Percentiles rank a stretch among this genome's conserved stretches.
Evolutionary conservation across 257 asterid genomes (phyloP).

Genomic region (Cynanchum wilfordii): DNA sequence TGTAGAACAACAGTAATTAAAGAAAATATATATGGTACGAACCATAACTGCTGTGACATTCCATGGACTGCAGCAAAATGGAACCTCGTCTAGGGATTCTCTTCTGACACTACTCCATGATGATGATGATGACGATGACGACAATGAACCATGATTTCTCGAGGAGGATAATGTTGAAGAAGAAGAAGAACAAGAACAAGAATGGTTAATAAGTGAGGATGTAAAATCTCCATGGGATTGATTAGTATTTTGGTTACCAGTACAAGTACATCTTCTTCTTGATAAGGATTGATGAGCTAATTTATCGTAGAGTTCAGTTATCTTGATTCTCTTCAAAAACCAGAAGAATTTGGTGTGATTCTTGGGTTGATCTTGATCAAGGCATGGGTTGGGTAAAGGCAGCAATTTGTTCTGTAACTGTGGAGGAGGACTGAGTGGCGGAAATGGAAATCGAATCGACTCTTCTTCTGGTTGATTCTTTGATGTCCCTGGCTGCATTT

Average conservation of each 20-base stretch:
- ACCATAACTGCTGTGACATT: constrained; percentile 45
- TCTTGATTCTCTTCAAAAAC: constrained; percentile 26
- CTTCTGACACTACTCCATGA: background rate
- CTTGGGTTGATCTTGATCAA: constrained; percentile 22
- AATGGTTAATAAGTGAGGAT: constrained; percentile 25
- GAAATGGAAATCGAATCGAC: constrained; percentile 18
- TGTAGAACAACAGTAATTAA: background rate
- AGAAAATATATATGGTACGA: constrained; percentile 10
- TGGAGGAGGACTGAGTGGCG: constrained; percentile 69
- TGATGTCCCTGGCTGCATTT: constrained; percentile 67
- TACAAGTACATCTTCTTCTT: background rate
- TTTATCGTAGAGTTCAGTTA: background rate
- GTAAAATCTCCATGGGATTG: constrained; percentile 36
- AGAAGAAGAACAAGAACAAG: constrained; percentile 34
- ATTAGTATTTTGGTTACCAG: constrained; percentile 10
- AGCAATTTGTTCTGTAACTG: constrained; percentile 43
- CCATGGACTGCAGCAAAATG: constrained; percentile 51
- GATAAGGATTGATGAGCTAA: background rate
- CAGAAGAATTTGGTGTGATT: constrained; percentile 18
- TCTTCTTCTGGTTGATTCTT: constrained; percentile 43
- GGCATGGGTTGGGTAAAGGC: constrained; percentile 43
- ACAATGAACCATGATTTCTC: constrained; percentile 17
- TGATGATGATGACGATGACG: background rate
- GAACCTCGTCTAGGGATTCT: constrained; percentile 23
- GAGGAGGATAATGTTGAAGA: constrained; percentile 31